Evolutionary conservation across 352 stramenopile species (phyloP).

Genomic region (Pythium volutum): DNA sequence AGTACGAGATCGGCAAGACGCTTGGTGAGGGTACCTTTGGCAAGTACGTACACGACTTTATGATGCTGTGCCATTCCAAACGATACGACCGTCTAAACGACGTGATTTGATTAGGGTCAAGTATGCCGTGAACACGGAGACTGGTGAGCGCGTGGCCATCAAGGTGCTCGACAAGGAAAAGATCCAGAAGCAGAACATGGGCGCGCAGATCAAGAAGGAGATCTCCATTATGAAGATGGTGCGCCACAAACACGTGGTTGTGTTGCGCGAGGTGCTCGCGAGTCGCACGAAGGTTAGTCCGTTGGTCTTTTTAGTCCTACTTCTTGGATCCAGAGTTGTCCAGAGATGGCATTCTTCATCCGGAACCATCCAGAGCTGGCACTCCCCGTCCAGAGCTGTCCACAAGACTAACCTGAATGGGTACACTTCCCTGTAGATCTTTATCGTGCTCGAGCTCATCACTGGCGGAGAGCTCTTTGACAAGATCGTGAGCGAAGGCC

Average conservation of each 20-base stretch:
- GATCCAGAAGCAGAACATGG: constrained; percentile 99
- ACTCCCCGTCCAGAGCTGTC: not conserved
- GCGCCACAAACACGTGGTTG: constrained; percentile 86
- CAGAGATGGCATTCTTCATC: too few relatives aligned
- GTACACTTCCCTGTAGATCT: constrained; percentile 81
- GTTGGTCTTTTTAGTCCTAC: too few relatives aligned
- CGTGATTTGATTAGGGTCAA: constrained; percentile 69
- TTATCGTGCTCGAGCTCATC: constrained; percentile 93
- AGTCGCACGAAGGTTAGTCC: constrained; percentile 91
- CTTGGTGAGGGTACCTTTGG: constrained; percentile 96
- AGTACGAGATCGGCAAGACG: constrained; percentile 97
- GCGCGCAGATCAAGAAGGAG: constrained; percentile 97
- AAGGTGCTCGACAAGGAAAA: constrained; percentile 98
- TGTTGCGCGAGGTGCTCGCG: constrained; percentile 88
- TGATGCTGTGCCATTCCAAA: not conserved
- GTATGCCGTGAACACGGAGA: constrained; percentile 95
- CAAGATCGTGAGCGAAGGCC: constrained; percentile 95
- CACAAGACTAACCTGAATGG: not conserved
- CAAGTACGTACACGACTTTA: constrained; percentile 71
- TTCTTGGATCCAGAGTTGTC: too few relatives aligned
- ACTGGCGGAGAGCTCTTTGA: constrained; percentile 92
- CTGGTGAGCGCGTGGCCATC: constrained; percentile 94
- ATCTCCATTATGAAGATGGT: constrained; percentile 99
- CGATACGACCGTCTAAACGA: not conserved
- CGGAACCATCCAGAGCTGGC: not conserved